Conservation (phyloP, 2,329 filamentous ascomycete species). For the Penicillium sp. region DNA sequence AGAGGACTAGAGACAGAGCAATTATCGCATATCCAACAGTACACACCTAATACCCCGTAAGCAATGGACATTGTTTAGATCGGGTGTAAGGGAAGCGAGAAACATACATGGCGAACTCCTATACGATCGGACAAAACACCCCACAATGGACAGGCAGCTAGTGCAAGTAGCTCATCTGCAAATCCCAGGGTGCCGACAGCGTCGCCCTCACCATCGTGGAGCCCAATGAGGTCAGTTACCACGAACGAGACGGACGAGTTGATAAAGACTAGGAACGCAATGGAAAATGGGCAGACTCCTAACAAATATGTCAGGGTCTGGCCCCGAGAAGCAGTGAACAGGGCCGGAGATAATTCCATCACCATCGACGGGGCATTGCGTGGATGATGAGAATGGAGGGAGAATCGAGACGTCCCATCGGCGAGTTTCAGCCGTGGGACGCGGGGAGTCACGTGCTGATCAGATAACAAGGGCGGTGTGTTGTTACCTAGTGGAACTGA, state of each 20-base stretch:
- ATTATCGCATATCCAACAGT: conserved; percentile 83
- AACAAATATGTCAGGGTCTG: conserved; percentile 65
- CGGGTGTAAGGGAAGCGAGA: neutral
- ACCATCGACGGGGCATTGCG: conserved; percentile 23
- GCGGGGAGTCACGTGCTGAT: conserved; percentile 13
- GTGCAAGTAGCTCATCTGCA: conserved; percentile 54
- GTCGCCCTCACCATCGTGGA: conserved; percentile 60
- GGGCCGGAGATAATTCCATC: conserved; percentile 36
- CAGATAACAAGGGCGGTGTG: conserved; percentile 10
- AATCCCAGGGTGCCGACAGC: conserved; percentile 61
- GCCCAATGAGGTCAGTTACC: conserved; percentile 65
- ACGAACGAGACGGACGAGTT: conserved; percentile 69
- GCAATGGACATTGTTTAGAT: conserved; percentile 6
- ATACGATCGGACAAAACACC: conserved; percentile 55
- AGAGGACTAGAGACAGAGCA: conserved; percentile 73
- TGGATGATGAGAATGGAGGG: conserved; percentile 2
- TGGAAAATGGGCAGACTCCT: conserved; percentile 67
- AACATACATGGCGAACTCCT: conserved; percentile 51
- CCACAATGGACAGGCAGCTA: conserved; percentile 55
- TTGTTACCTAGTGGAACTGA: no score
- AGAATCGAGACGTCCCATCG: conserved; percentile 7
- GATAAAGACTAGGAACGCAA: conserved; percentile 68
- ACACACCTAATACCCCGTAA: conserved; percentile 45
- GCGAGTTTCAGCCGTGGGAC: conserved; percentile 4
- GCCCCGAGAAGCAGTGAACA: conserved; percentile 61